Percentiles rank a stretch among this genome's conserved stretches.
These are phyloP conservation scores for Conidiobolus incongruus DNA, from an alignment of 371 early-diverging fungal species.

Conservation along the genomic window DNA sequence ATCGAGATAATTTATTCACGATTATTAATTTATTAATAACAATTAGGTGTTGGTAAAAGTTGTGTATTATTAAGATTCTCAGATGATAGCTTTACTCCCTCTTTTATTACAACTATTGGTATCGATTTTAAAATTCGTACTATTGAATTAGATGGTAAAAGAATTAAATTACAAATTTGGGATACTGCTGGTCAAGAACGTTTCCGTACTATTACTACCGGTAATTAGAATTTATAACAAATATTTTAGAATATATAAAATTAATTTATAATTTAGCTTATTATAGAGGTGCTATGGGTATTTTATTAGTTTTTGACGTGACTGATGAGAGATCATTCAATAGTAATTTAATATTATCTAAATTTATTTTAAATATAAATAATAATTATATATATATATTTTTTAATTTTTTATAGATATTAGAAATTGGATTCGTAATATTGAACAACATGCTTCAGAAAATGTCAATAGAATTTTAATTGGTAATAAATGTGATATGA, in stretches of 20 bases:
- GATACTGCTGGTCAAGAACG: constrained; percentile 99
- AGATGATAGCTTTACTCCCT: constrained; percentile 97
- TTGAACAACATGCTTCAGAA: constrained; percentile 91
- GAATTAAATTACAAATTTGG: constrained; percentile 99
- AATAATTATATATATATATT: neutral
- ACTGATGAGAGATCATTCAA: constrained; percentile 94
- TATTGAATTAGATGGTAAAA: constrained; percentile 92
- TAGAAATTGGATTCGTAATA: constrained; percentile 96
- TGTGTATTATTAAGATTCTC: constrained; percentile 89
- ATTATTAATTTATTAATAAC: neutral
- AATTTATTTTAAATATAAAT: neutral
- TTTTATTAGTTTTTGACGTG: constrained; percentile 97
- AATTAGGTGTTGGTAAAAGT: constrained; percentile 87
- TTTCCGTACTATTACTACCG: constrained; percentile 98
- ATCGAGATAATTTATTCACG: constrained; percentile 1
- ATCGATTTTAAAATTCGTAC: constrained; percentile 99
- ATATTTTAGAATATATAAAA: neutral
- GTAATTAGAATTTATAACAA: constrained; percentile 9
- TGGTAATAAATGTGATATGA: constrained; percentile 96
- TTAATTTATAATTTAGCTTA: constrained; percentile 29
- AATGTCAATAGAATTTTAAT: constrained; percentile 95
- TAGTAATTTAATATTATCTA: constrained; percentile 18
- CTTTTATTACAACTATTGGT: constrained; percentile 96
- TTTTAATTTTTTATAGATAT: constrained; percentile 33
- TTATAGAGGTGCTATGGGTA: constrained; percentile 98